Evolutionary conservation across 768 basidiomycete species (phyloP), one percentile per base, ranked within the genome.

Genomic region (Coprinopsis strossmayeri): DNA sequence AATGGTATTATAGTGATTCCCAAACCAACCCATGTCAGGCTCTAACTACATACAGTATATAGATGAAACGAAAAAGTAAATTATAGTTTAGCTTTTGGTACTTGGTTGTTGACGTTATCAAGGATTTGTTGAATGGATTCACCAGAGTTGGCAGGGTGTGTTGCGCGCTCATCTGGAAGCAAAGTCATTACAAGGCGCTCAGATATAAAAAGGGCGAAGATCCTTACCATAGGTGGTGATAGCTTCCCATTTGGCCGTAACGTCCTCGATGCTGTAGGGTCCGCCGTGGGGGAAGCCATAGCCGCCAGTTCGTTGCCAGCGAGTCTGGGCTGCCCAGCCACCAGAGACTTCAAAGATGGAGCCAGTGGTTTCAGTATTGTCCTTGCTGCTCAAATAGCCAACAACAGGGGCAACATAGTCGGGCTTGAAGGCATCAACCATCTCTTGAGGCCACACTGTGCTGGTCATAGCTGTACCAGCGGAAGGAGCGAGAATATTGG

Each of bases 401-500:
- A 96, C 92, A 38, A 98, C 61, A 9, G 96, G 95, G 2, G 95
- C 91, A 45, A 98, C 81, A 59, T 74, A 95, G 58, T 96, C 91
- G 34, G 95, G 92, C 82, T 92, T 93, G 75, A 92, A 88, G 20
- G 87, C 86, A 48, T 94, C 84, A 10, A 93, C 81, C 84, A 87
- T 84, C 58, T 88, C 89, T 61, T 83, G 79, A 2, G 87, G 77
- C 84, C 85, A 92, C 57, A 91, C 64, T 1, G 90, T 91, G 60
- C 78, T 78, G 9, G 89, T 93, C 91, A 94, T 93, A 15, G 90
- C 88, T 17, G 91, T 94, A 9, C 91, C 91, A 24, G 91, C 92
- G 30, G 81, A 81, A 1, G 92, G 91, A 25, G 88, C 90, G 51
- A 97, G 84, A 44, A 77, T 76, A 62, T 99, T 99, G 54, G 82